Evolutionary conservation across 805 yeast species (phyloP), one percentile per base, ranked within the genome.

Genomic region (Metschnikowia kunwiensis): DNA sequence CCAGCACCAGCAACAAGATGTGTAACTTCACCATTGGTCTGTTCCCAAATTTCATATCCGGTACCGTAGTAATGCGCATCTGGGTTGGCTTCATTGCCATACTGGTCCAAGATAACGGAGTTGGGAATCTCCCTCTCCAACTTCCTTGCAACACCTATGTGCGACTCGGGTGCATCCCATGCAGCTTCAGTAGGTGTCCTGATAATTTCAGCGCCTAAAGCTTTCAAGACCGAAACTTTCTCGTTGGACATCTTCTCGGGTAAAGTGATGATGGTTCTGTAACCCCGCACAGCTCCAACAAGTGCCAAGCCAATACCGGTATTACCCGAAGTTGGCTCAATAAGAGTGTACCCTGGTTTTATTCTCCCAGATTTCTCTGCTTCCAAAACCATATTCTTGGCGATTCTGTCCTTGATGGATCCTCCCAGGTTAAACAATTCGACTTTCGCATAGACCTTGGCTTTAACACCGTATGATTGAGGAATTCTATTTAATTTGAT

Each of bases 241-340:
- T 86, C 95, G 60, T 86, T 86, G 27, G 91, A 82, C 95, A 86
- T 86, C 67, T 86, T 86, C 68, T 86, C 95, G 12, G 95, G 95
- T 48, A 86, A 72, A 4, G 95, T 86, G 59, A 86, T 86, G 54
- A 86, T 86, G 33, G 91, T 83, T 60, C 91, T 72, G 66, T 86
- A 86, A 32, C 95, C 95, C 55, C 77, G 80, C 27, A 86, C 86
- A 27, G 95, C 95, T 51, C 93, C 95, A 13, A 84, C 78, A 18
- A 86, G 70, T 9, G 95, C 95, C 49, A 86, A 71, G 41, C 95
- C 95, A 55, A 86, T 86, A 63, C 95, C 95, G 29, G 95, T 86
- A 66, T 86, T 86, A 54, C 95, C 95, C 8, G 91, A 82, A 8
- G 95, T 86, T 38, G 95, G 95, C 63, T 86, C 95, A 49, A 86